A percentile compares a stretch with the other conserved stretches of the same genome.
Evolutionary conservation across 306 rosid species (phyloP).

Genomic region (Sindora glabra): DNA sequence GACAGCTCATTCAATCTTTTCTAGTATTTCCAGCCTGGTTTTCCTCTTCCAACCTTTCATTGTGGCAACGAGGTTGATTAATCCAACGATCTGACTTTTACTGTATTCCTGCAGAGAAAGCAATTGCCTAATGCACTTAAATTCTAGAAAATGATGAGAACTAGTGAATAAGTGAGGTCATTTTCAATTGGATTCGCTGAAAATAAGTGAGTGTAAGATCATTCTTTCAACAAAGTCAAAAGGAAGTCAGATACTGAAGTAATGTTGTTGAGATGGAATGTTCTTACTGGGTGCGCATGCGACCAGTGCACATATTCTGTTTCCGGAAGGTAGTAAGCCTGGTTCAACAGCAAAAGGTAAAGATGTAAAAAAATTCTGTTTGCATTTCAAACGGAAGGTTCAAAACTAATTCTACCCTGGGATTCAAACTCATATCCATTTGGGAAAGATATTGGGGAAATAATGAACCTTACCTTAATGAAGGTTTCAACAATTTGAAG

Average conservation of each 20-base stretch:
- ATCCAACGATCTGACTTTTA: slow-evolving; percentile 74
- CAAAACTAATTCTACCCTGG: slow-evolving; percentile 6
- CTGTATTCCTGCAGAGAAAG: slow-evolving; percentile 68
- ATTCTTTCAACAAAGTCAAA: too few species aligned
- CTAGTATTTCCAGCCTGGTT: slow-evolving; percentile 79
- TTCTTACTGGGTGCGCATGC: slow-evolving; percentile 78
- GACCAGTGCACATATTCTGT: slow-evolving; percentile 96
- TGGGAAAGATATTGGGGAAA: not conserved
- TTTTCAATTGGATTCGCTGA: too few species aligned
- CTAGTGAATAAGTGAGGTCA: too few species aligned
- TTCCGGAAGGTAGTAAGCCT: slow-evolving; percentile 98
- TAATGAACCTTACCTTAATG: slow-evolving; percentile 59
- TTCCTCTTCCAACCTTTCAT: slow-evolving; percentile 99
- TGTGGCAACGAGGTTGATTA: slow-evolving; percentile 86
- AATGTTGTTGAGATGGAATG: not conserved
- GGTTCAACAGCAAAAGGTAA: slow-evolving; percentile 25
- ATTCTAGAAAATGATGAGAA: too few species aligned
- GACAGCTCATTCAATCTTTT: slow-evolving; percentile 76
- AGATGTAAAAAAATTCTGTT: not conserved
- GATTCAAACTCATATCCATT: not conserved
- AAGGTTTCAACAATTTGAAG: slow-evolving; percentile 81
- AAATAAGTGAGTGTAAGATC: too few species aligned
- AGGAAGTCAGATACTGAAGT: not conserved
- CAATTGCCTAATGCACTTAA: slow-evolving; percentile 7
- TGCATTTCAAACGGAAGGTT: slow-evolving; percentile 3